Base-by-base conservation (phyloP, 805 yeast species). In the Zygotorulaspora danielsina region DNA sequence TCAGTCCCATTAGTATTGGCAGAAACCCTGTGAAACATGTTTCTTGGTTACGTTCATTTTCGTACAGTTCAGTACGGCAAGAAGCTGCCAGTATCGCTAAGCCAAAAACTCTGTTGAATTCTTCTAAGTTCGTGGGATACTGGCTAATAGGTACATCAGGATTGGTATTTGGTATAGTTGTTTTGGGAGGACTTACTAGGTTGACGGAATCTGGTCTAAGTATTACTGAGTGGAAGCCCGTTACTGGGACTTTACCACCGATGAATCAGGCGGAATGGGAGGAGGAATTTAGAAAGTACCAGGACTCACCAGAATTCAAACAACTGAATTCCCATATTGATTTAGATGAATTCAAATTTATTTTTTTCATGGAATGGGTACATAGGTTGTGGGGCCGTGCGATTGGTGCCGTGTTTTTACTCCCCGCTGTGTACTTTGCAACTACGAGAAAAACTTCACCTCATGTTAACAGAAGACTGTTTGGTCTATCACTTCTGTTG, bases 211-310 rank as follows among this genome's bases (percentile, higher is more conserved):
- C 96, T 0, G 99, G 98, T 0, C 70, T 93, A 32, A 84, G 95
- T 34, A 93, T 93, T 60, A 93, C 97, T 1, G 98, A 93, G 59
- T 93, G 99, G 99, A 86, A 81, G 61, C 99, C 99, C 1, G 88
- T 93, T 19, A 87, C 98, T 0, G 99, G 99, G 33, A 68, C 94
- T 1, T 63, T 93, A 10, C 99, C 99, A 2, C 98, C 98, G 0
- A 57, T 84, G 54, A 76, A 66, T 43, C 79, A 86, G 53, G 66
- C 67, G 35, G 89, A 93, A 45, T 93, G 98, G 98, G 80, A 77
- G 51, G 75, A 54, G 17, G 97, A 90, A 60, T 93, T 93, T 56
- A 69, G 61, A 19, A 84, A 86, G 56, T 93, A 93, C 63, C 71
- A 81, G 52, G 74, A 75, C 15, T 82, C 95, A 1, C 99, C 99